These are phyloP conservation scores for Lanzia echinophila DNA, from an alignment of 2,329 filamentous ascomycete genomes.

Conservation along the genomic window DNA sequence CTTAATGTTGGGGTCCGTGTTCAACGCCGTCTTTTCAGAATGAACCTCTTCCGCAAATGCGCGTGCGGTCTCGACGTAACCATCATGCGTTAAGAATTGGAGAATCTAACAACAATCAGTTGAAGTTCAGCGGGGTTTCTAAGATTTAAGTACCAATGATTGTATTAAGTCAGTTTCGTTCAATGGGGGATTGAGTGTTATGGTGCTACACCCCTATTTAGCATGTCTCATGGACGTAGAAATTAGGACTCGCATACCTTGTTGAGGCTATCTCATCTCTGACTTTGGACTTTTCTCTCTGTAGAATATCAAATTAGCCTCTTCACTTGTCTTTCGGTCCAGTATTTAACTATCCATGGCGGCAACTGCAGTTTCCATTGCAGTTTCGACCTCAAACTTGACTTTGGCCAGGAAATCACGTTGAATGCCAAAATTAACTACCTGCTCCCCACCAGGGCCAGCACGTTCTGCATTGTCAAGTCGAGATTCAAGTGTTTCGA, in stretches of 20 bases:
- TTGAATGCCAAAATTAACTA: too few relatives aligned
- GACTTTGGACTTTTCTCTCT: conserved; percentile 27
- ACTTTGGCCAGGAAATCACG: too few relatives aligned
- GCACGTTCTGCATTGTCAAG: too few relatives aligned
- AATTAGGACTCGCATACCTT: conserved; percentile 31
- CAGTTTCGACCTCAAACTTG: too few relatives aligned
- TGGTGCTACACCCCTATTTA: conserved; percentile 30
- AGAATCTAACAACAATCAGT: conserved; percentile 42
- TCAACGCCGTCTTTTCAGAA: conserved; percentile 64
- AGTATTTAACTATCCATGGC: too few relatives aligned
- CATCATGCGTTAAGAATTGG: conserved; percentile 90
- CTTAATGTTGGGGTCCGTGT: conserved; percentile 46
- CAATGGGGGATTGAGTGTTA: conserved; percentile 48
- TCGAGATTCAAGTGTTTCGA: too few relatives aligned
- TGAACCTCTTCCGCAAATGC: conserved; percentile 81
- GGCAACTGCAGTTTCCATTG: too few relatives aligned
- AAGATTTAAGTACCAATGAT: conserved; percentile 50
- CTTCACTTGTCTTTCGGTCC: too few relatives aligned
- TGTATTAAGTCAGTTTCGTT: conserved; percentile 76
- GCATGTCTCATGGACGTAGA: neutral
- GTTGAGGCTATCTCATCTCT: conserved; percentile 46
- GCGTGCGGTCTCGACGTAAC: conserved; percentile 86
- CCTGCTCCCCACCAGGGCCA: too few relatives aligned
- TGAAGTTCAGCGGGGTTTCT: neutral
- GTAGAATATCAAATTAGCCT: conserved; percentile 5